Base-by-base conservation (phyloP, 1,284 basidiomycete species). In the Moesziomyces antarcticus region DNA sequence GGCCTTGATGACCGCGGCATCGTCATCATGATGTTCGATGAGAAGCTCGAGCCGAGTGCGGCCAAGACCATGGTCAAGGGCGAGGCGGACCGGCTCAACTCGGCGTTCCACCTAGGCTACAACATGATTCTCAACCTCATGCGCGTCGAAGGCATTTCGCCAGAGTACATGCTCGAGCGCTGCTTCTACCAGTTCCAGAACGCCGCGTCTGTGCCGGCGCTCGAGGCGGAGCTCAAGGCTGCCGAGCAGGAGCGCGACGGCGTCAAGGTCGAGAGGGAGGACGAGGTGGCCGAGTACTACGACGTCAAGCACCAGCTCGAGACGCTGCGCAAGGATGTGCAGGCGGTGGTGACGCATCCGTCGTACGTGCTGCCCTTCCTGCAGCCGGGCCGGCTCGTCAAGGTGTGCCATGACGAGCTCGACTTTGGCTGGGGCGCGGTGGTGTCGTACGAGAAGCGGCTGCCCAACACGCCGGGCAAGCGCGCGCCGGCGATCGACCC, bases 11-110 rank as follows among this genome's bases (percentile, higher is more conserved):
- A 98, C 75, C 90, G 97, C n/a, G 97, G 97, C 70, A 94, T 99
- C 58, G 97, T 99, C 71, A 98, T 99, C 82, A 94, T 99, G 94
- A 99, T 99, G 97, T 93, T 92, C 84, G 96, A 99, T 85, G 94
- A 97, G 86, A 97, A 97, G 86, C 88, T 99, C 52, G 97, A 99
- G 82, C 95, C 97, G 0, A 85, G 89, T 3, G 89, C 91, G 0
- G 96, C 97, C 48, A 99, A 97, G 87, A 89, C 88, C 57, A 99
- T 99, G 97, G 93, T 99, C 85, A 98, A 98, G 85, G 97, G 97
- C 52, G 93, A 97, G 86, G 95, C 97, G 7, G 97, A 99, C 85
- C 88, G 96, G 42, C 87, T 99, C 65, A 94, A 99, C 85, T 98
- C 95, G 20, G 97, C 97, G 5, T 99, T 99, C 87, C 95, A 98